Conservation (phyloP, 2,329 filamentous ascomycete species). For the Fusarium sublunatum region DNA sequence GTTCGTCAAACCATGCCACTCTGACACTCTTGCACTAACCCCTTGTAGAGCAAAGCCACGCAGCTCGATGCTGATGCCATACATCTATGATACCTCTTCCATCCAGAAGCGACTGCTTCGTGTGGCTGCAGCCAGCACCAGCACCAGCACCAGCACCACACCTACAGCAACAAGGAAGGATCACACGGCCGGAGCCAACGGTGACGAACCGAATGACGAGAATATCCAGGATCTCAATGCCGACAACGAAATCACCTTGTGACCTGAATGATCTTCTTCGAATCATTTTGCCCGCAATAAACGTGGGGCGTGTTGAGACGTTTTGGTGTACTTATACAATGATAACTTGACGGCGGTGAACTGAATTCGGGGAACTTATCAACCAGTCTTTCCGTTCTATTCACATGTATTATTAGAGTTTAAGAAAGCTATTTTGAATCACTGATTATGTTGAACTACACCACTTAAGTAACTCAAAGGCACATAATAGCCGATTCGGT, state of each 20-base stretch:
- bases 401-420: neutral
- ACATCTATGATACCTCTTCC: conserved; percentile 15
- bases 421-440: neutral
- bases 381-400: neutral
- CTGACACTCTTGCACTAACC: neutral
- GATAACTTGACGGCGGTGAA: neutral
- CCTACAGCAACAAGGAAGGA: neutral
- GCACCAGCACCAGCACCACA: neutral
- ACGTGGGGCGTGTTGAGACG: too few relatives aligned
- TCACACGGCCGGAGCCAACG: too few relatives aligned
- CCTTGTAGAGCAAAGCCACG: neutral
- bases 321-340: neutral
- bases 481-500: neutral
- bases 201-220: too few relatives aligned
- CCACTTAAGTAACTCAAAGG: neutral
- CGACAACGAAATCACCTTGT: neutral
- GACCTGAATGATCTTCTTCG: neutral
- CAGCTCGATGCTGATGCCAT: conserved; percentile 4
- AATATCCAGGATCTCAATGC: neutral
- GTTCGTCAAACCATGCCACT: neutral
- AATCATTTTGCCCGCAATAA: neutral
- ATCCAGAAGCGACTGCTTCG: conserved; percentile 9
- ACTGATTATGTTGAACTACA: neutral
- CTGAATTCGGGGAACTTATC: rapidly evolving
- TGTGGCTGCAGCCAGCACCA: neutral